These are phyloP conservation scores for Saururus chinensis DNA, from an alignment of 164 flowering plant genomes.

Conservation along the genomic window DNA sequence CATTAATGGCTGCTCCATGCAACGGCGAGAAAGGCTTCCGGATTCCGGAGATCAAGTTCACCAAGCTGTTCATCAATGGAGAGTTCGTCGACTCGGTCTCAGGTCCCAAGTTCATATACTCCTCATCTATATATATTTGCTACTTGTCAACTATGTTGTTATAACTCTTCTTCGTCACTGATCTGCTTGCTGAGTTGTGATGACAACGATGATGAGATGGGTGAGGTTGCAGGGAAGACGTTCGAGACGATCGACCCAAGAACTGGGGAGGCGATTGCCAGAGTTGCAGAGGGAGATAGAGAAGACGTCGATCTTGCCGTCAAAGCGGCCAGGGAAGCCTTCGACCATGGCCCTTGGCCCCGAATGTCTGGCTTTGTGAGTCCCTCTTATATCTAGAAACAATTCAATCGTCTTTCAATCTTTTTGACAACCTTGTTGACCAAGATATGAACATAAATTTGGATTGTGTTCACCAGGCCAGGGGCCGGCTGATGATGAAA, in stretches of 20 bases:
- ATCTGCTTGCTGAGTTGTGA: background rate
- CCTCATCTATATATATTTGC: background rate
- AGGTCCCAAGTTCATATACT: slow-evolving; percentile 21
- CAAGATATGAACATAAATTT: too few relatives aligned
- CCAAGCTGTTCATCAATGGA: slow-evolving; percentile 76
- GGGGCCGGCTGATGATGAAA: slow-evolving; percentile 55
- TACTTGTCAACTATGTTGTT: background rate
- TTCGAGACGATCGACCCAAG: slow-evolving; percentile 85
- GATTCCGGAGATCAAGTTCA: slow-evolving; percentile 37
- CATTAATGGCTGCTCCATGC: slow-evolving; percentile 5
- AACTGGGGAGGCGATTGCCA: slow-evolving; percentile 52
- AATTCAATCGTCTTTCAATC: too few relatives aligned
- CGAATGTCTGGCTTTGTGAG: slow-evolving; percentile 64
- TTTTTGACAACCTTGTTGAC: too few relatives aligned
- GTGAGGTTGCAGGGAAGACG: slow-evolving; percentile 37
- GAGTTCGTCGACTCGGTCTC: slow-evolving; percentile 59
- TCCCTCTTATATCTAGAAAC: background rate
- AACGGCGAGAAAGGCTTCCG: slow-evolving; percentile 2
- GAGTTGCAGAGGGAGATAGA: slow-evolving; percentile 53
- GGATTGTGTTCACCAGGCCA: slow-evolving; percentile 27
- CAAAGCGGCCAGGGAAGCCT: slow-evolving; percentile 76
- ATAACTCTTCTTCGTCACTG: background rate
- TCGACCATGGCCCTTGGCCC: slow-evolving; percentile 83
- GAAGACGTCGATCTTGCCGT: slow-evolving; percentile 82
- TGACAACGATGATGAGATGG: background rate